Percentiles rank a stretch among this genome's conserved stretches.
Conservation (phyloP, 2,329 filamentous ascomycete genomes). For the Geoglossum cookeanum region DNA sequence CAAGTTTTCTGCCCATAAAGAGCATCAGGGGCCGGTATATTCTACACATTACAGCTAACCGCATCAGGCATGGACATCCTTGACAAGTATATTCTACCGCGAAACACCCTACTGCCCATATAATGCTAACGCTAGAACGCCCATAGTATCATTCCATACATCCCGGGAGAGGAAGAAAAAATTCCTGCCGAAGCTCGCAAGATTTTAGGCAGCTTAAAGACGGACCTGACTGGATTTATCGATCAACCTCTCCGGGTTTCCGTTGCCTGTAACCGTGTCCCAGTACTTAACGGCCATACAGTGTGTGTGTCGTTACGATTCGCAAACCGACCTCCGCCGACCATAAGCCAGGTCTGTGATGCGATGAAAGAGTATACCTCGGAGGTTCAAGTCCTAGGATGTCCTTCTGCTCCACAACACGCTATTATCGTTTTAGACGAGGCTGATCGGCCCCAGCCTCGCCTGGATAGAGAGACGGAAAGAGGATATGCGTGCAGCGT, state of each 20-base stretch:
- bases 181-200: conserved; percentile 87
- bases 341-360: conserved; percentile 53
- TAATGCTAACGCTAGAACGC: neutral
- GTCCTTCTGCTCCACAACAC: conserved; percentile 63
- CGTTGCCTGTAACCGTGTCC: conserved; percentile 80
- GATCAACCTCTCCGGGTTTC: conserved; percentile 64
- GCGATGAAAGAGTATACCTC: conserved; percentile 65
- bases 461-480: conserved; percentile 70
- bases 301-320: conserved; percentile 81
- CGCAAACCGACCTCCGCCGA: conserved; percentile 52
- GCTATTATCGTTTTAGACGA: conserved; percentile 83
- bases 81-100: conserved; percentile 39
- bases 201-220: conserved; percentile 64
- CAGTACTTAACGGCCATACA: conserved; percentile 84
- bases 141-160: conserved; percentile 60
- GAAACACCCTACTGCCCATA: neutral
- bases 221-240: conserved; percentile 51
- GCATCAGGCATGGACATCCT: conserved; percentile 60
- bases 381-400: conserved; percentile 67
- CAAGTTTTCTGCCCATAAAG: neutral
- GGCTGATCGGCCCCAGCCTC: conserved; percentile 73
- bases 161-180: conserved; percentile 89
- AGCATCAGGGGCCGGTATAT: neutral
- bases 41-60: conserved; percentile 5
- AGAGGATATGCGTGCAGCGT: conserved; percentile 83